Conservation (phyloP, 441 rosid genomes). For the Lepidium campestre region DNA sequence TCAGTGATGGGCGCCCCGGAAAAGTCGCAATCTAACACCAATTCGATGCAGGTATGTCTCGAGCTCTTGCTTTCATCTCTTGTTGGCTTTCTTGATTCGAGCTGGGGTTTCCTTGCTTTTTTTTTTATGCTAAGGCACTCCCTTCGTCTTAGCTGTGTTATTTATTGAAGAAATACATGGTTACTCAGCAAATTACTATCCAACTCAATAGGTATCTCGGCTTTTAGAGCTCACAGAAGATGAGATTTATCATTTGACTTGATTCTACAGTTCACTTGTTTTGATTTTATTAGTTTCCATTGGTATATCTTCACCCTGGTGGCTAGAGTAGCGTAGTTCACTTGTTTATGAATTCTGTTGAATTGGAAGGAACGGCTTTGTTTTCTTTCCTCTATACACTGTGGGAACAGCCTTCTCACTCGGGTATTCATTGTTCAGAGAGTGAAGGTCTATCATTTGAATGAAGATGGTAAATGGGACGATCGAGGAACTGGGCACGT, state of each 20-base stretch:
- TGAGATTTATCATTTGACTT: background rate
- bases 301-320: background rate
- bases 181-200: background rate
- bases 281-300: background rate
- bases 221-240: background rate
- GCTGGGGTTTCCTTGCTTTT: conserved; percentile 6
- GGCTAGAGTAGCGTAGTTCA: background rate
- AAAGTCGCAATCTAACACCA: conserved; percentile 65
- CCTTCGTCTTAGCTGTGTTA: background rate
- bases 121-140: background rate
- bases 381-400: background rate
- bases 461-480: conserved; percentile 97
- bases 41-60: conserved; percentile 81
- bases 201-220: background rate
- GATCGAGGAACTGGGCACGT: conserved; percentile 99
- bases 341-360: background rate
- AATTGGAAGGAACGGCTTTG: background rate
- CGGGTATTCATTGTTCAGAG: conserved; percentile 49
- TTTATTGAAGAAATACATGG: conserved; percentile 1
- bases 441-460: conserved; percentile 90
- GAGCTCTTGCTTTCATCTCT: background rate
- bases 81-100: conserved; percentile 10
- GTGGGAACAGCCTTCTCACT: background rate
- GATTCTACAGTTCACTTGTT: background rate
- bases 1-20: conserved; percentile 81